phyloP scores from a whole-genome alignment of 176 grass and related monocot species.

The Avena atlantica region DNA sequence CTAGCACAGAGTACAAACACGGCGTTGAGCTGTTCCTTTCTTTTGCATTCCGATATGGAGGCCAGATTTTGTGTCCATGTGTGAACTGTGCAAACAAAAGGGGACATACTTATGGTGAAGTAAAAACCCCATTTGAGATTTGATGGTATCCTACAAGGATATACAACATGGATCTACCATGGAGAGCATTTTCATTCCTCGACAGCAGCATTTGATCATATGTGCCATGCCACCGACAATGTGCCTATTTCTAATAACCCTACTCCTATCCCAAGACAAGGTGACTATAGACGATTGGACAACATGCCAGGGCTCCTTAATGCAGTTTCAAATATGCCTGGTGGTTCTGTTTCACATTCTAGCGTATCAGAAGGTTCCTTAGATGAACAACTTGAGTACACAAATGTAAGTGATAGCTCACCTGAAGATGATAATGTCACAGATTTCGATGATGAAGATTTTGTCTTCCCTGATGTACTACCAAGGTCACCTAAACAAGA shows the following conservation, averaged over 20 bases:
- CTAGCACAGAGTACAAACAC: neutral
- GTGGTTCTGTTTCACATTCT: neutral
- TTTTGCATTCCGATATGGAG: neutral
- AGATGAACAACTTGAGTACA: neutral
- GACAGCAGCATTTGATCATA: neutral
- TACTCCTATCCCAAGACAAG: neutral
- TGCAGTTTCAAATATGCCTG: neutral
- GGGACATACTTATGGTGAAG: neutral
- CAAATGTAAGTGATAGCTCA: neutral
- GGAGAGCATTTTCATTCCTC: neutral
- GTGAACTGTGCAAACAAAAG: neutral
- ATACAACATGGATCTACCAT: neutral
- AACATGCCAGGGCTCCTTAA: neutral
- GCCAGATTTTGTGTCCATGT: neutral
- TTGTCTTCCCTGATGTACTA: neutral
- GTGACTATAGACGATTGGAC: neutral
- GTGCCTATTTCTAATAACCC: neutral
- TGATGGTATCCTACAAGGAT: neutral
- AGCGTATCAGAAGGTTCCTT: neutral
- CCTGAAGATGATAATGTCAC: neutral
- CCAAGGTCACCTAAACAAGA: neutral
- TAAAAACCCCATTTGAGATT: conserved; percentile 4
- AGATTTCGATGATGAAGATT: neutral
- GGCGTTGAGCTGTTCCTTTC: neutral
- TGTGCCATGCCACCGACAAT: neutral